Conservation (phyloP, 495 filamentous ascomycete species). For the Talaromyces trachyspermus region DNA sequence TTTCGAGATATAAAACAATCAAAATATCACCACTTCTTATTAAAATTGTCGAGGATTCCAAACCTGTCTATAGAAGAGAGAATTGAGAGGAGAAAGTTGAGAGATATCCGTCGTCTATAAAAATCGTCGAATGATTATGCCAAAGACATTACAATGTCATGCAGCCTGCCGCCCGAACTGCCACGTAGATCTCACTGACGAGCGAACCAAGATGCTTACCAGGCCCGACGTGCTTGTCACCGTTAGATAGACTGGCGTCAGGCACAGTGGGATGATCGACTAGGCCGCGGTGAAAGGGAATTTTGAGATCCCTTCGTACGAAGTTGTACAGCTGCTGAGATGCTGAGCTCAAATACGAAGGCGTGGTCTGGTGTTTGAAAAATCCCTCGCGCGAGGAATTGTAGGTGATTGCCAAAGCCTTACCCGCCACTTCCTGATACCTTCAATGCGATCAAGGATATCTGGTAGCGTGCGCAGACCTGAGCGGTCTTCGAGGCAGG, state of each 20-base stretch:
- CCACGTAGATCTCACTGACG: conserved; percentile 8
- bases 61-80: too few species aligned
- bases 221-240: not conserved
- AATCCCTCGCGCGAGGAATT: not conserved
- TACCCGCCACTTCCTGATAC: not conserved
- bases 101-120: too few species aligned
- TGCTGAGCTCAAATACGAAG: conserved; percentile 9
- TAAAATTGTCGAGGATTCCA: too few species aligned
- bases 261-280: conserved; percentile 18
- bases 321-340: conserved; percentile 16
- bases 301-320: conserved; percentile 15
- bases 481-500: not conserved
- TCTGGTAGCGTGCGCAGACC: not conserved
- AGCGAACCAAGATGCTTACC: conserved; percentile 4
- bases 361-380: conserved; percentile 3
- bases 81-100: too few species aligned
- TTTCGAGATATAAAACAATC: too few species aligned
- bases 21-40: too few species aligned
- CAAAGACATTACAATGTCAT: conserved; percentile 5
- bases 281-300: conserved; percentile 21
- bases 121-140: too few species aligned
- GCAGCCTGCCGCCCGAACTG: conserved; percentile 3
- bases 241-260: not conserved
- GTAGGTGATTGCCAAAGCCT: not conserved
- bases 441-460: not conserved